A percentile compares a stretch with the other conserved stretches of the same genome.
Evolutionary conservation across 495 filamentous ascomycete genomes (phyloP).

Genomic region (Penicillium dipodomyicola): DNA sequence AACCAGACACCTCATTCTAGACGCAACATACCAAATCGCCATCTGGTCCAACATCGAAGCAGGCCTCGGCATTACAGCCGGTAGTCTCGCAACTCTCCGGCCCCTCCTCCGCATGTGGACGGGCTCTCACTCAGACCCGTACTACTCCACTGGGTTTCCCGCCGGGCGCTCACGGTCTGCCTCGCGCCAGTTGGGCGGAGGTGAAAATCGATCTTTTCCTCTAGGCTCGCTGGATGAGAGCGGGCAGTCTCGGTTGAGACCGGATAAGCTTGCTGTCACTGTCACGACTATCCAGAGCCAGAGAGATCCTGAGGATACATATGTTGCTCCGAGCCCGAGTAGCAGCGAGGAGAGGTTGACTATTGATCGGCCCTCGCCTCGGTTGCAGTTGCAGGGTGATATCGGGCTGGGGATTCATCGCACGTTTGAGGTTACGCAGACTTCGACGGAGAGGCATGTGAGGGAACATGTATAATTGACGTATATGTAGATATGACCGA

Average conservation of each 20-base stretch:
- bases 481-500: not conserved
- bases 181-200: constrained; percentile 20
- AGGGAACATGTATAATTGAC: constrained; percentile 32
- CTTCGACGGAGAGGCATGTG: constrained; percentile 18
- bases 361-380: constrained; percentile 12
- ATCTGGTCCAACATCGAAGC: constrained; percentile 47
- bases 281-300: constrained; percentile 42
- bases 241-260: constrained; percentile 25
- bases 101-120: constrained; percentile 42
- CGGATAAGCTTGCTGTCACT: constrained; percentile 42
- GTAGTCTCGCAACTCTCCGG: constrained; percentile 47
- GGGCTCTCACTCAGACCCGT: constrained; percentile 25
- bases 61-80: constrained; percentile 47
- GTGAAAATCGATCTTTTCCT: constrained; percentile 14
- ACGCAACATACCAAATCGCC: constrained; percentile 42
- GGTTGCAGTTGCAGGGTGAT: not conserved
- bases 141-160: constrained; percentile 29
- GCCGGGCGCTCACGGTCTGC: constrained; percentile 16
- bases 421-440: constrained; percentile 39
- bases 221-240: constrained; percentile 34
- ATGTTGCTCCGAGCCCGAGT: constrained; percentile 21
- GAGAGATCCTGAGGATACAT: constrained; percentile 24
- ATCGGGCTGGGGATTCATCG: constrained; percentile 37
- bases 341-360: constrained; percentile 41
- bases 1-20: constrained; percentile 17